Evolutionary conservation across 148 eudicot species (phyloP), one percentile per base, ranked within the genome.

Genomic region (Linanthus parryae): DNA sequence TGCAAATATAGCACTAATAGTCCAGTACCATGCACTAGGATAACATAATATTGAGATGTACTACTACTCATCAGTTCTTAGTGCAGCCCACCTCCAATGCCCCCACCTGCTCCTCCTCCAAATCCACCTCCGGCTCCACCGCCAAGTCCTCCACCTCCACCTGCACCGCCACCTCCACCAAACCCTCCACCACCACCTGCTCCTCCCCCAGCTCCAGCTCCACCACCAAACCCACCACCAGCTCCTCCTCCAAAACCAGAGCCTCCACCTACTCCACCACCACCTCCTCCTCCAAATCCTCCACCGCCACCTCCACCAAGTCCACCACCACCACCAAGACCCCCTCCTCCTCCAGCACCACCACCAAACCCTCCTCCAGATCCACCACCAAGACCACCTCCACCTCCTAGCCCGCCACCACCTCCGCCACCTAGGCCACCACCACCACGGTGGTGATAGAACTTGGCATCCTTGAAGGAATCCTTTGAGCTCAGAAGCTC

Each of bases 71-170:
- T n/a, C n/a, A n/a, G n/a, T n/a, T n/a, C n/a, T n/a, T n/a, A n/a
- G n/a, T n/a, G n/a, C n/a, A n/a, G n/a, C n/a, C 56, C 55, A 34
- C 55, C 41, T 15, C 61, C 61, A 44, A 31, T 0, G 11, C 61
- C 61, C 23, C 51, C 52, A 16, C 52, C 42, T 14, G 51, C 30
- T 9, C 11, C 26, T 19, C 4, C 23, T 22, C n/a, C 16, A 5
- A 22, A 23, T 45, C 29, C 50, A 24, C 29, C 30, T 45, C 29
- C 50, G 29, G 26, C 3, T 2, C 50, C 50, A 24, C 49, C 49
- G 14, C 49, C 49, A 21, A 8, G 16, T 2, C 30, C 52, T 7
- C 50, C 42, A 4, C 14, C 42, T 3, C 42, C 42, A 12, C 42
- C 42, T 11, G 15, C 58, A 0, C 59, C 50, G 15, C 15, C 50